A percentile compares a stretch with the other conserved stretches of the same genome.
Evolutionary conservation across 2,329 filamentous ascomycete genomes (phyloP).

Genomic region (Leptographium flavum): DNA sequence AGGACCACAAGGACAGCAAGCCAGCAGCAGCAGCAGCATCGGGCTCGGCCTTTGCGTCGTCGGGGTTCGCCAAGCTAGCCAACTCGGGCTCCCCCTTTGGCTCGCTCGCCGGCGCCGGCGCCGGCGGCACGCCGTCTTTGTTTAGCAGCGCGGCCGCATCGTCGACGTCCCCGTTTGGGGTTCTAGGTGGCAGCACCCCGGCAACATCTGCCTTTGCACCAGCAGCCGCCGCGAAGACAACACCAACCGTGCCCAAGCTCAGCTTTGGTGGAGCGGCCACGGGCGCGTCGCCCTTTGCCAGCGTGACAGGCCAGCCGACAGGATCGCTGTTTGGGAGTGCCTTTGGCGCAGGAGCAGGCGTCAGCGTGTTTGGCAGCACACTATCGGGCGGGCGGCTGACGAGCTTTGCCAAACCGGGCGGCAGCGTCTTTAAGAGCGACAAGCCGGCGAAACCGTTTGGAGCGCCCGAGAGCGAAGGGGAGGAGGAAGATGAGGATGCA

Average conservation of each 20-base stretch:
- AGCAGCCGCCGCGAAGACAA: conserved; percentile 15
- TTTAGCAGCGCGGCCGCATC: conserved; percentile 30
- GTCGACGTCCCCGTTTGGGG: conserved; percentile 23
- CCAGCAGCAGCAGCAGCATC: conserved; percentile 26
- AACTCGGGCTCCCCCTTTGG: conserved; percentile 52
- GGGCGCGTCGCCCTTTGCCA: conserved; percentile 31
- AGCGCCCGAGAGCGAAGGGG: conserved; percentile 52
- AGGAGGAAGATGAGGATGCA: conserved; percentile 28
- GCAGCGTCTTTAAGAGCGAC: conserved; percentile 31
- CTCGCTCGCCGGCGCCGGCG: conserved; percentile 31
- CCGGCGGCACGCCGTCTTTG: conserved; percentile 27
- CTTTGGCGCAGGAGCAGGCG: conserved; percentile 36
- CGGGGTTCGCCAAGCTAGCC: conserved; percentile 53
- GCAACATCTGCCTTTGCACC: conserved; percentile 16
- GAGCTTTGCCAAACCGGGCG: conserved; percentile 55
- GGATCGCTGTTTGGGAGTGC: conserved; percentile 9
- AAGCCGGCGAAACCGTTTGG: conserved; percentile 64
- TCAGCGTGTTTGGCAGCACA: conserved; percentile 32
- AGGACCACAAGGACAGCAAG: conserved; percentile 3
- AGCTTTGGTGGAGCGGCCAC: conserved; percentile 28
- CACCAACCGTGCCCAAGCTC: conserved; percentile 27
- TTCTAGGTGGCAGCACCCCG: conserved; percentile 16
- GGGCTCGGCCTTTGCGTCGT: conserved; percentile 49
- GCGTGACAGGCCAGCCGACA: conserved; percentile 6
- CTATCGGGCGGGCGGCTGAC: conserved; percentile 35